phyloP scores from a whole-genome alignment of 1,139 yeast genomes.

The Yamadazyma spencermartinsiae region DNA sequence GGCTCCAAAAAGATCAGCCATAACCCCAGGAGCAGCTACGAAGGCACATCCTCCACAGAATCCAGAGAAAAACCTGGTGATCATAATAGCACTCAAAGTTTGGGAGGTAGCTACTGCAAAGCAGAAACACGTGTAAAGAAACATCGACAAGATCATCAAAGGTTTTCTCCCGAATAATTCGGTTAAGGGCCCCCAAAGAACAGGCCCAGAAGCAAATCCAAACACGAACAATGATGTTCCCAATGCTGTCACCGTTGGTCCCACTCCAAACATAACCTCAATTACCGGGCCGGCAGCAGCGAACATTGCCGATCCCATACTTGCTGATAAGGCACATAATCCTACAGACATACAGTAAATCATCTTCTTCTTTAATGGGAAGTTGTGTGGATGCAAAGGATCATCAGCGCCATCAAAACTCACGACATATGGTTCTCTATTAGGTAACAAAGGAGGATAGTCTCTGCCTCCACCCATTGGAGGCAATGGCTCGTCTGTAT shows the following conservation, averaged over 20 bases:
- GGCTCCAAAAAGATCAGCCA: conserved; percentile 37
- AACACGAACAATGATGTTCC: conserved; percentile 39
- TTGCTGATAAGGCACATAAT: conserved; percentile 38
- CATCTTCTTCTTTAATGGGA: conserved; percentile 33
- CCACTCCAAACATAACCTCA: conserved; percentile 28
- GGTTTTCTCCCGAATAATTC: conserved; percentile 38
- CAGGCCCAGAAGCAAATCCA: conserved; percentile 45
- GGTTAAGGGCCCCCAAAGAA: conserved; percentile 41
- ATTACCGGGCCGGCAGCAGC: conserved; percentile 25
- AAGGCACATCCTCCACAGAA: conserved; percentile 40
- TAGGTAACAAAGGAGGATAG: conserved; percentile 31
- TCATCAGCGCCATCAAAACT: conserved; percentile 47
- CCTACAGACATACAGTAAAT: conserved; percentile 26
- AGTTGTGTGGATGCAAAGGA: conserved; percentile 48
- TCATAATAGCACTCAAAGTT: conserved; percentile 37
- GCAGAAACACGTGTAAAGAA: conserved; percentile 32
- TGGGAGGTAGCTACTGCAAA: conserved; percentile 39
- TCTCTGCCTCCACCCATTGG: conserved; percentile 36
- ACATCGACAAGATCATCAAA: conserved; percentile 26
- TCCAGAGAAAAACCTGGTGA: conserved; percentile 40
- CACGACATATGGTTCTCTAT: conserved; percentile 32
- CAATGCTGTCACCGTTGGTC: conserved; percentile 31
- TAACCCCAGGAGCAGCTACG: conserved; percentile 40
- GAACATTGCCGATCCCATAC: conserved; percentile 46
- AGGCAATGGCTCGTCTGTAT: conserved; percentile 32